Conservation (phyloP, 352 stramenopile genomes). For the Phytophthora rubi region DNA sequence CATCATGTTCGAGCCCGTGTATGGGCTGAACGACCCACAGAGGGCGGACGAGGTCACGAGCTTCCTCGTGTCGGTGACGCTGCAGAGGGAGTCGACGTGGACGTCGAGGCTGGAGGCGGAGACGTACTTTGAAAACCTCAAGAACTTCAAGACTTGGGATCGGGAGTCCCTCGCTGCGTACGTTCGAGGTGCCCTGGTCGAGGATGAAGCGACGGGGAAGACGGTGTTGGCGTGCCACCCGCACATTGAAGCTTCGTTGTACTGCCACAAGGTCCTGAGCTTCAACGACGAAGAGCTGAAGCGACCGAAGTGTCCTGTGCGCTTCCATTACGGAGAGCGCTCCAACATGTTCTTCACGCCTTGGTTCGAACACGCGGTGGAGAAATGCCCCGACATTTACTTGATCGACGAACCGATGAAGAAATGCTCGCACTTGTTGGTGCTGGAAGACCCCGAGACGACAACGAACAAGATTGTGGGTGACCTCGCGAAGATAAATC, state of each 20-base stretch:
- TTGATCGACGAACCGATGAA: constrained; percentile 33
- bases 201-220: constrained; percentile 34
- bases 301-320: constrained; percentile 42
- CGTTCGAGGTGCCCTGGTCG: constrained; percentile 36
- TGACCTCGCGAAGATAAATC: constrained; percentile 29
- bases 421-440: constrained; percentile 41
- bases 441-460: constrained; percentile 46
- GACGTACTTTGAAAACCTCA: constrained; percentile 23
- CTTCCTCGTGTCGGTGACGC: constrained; percentile 39
- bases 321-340: constrained; percentile 40
- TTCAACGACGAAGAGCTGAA: constrained; percentile 38
- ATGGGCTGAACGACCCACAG: constrained; percentile 21
- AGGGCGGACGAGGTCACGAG: constrained; percentile 28
- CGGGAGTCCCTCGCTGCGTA: constrained; percentile 44
- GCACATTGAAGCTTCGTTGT: constrained; percentile 46
- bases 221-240: constrained; percentile 44
- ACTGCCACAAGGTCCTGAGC: constrained; percentile 39
- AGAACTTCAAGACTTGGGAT: constrained; percentile 49
- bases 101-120: constrained; percentile 21
- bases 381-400: constrained; percentile 40
- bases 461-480: constrained; percentile 34
- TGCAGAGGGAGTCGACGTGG: constrained; percentile 43
- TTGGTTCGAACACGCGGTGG: constrained; percentile 31
- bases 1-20: constrained; percentile 55
- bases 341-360: constrained; percentile 41